Percentiles rank a stretch among this genome's conserved stretches.
phyloP scores from a whole-genome alignment of 345 rosid species.

The Rhodomyrtus tomentosa region DNA sequence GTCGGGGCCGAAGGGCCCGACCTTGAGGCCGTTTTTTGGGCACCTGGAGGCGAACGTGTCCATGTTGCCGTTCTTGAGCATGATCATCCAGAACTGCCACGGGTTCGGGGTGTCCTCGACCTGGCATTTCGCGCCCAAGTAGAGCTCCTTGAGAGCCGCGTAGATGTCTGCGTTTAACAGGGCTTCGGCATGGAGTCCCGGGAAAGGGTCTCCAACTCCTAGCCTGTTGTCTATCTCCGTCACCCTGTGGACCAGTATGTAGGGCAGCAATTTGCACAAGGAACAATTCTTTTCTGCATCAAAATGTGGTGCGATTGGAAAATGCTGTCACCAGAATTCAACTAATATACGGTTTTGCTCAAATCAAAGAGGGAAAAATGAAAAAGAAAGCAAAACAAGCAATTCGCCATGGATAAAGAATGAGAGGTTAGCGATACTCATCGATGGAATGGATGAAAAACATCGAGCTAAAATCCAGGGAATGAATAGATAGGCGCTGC shows the following conservation, averaged over 20 bases:
- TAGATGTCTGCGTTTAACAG: slow-evolving; percentile 34
- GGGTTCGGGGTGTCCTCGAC: slow-evolving; percentile 52
- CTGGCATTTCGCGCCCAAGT: slow-evolving; percentile 56
- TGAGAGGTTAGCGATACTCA: background rate
- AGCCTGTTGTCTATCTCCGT: slow-evolving; percentile 57
- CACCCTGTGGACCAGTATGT: slow-evolving; percentile 41
- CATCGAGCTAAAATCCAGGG: background rate
- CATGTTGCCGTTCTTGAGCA: slow-evolving; percentile 86
- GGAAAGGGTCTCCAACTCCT: slow-evolving; percentile 30
- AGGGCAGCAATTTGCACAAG: background rate
- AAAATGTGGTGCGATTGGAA: background rate
- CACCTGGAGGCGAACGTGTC: slow-evolving; percentile 54
- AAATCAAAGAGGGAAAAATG: background rate
- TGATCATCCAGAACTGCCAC: slow-evolving; percentile 89
- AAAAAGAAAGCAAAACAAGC: background rate
- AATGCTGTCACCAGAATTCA: background rate
- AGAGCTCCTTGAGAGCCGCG: slow-evolving; percentile 61
- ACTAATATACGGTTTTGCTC: background rate
- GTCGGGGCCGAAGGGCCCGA: slow-evolving; percentile 40
- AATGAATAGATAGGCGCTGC: background rate
- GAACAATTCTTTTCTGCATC: slow-evolving; percentile 1
- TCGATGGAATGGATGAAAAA: background rate
- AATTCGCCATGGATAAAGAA: background rate
- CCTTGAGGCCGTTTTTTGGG: slow-evolving; percentile 44
- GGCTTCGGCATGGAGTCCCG: slow-evolving; percentile 16